phyloP scores from a whole-genome alignment of 2,329 filamentous ascomycete species.

The Cordyceps militaris region DNA sequence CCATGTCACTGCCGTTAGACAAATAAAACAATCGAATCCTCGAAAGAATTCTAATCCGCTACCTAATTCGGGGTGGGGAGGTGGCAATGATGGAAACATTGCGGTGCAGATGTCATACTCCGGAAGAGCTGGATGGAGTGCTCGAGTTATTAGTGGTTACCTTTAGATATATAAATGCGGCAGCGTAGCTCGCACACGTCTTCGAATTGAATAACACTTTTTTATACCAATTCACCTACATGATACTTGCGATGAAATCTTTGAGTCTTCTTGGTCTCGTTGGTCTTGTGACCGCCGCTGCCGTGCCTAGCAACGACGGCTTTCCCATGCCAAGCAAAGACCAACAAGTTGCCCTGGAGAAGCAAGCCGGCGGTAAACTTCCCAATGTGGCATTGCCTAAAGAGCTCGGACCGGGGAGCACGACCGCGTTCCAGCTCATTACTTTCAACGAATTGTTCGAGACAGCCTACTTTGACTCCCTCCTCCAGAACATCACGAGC shows the following conservation, averaged over 20 bases:
- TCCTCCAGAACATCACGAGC: conserved; percentile 58
- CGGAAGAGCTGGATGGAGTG: background rate
- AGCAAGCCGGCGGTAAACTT: conserved; percentile 52
- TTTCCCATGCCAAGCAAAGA: conserved; percentile 50
- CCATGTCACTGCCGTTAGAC: background rate
- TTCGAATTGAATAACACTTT: too few relatives aligned
- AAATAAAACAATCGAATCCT: too few relatives aligned
- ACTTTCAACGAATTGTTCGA: conserved; percentile 67
- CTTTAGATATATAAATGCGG: background rate
- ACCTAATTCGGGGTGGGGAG: too few relatives aligned
- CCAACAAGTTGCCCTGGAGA: conserved; percentile 44
- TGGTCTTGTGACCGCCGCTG: conserved; percentile 20
- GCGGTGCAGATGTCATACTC: background rate
- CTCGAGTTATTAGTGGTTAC: background rate
- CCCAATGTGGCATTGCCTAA: conserved; percentile 50
- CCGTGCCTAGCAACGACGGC: conserved; percentile 39
- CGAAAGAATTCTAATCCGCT: background rate
- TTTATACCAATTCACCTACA: background rate
- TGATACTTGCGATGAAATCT: background rate
- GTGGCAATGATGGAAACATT: background rate
- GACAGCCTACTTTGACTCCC: conserved; percentile 58
- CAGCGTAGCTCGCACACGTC: background rate
- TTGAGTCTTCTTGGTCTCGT: background rate
- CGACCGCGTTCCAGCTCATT: conserved; percentile 56
- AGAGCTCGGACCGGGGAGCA: conserved; percentile 41